Base-by-base conservation (phyloP, 768 basidiomycete genomes). In the Lentinula guzmanii region DNA sequence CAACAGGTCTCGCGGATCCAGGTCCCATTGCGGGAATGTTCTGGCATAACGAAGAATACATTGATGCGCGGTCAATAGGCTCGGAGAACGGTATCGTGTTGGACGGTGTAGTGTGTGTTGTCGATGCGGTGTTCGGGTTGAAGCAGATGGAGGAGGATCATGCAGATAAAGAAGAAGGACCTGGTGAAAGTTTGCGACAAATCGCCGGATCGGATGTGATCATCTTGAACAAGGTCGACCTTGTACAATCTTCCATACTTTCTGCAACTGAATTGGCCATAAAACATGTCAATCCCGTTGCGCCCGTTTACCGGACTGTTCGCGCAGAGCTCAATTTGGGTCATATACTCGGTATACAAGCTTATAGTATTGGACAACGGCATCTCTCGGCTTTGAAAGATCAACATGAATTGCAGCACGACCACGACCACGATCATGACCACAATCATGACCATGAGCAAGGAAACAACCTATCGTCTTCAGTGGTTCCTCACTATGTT, bases 1-100 rank as follows among this genome's bases (percentile, higher is more conserved):
- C 96, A 1, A 98, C 97, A 0, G 96, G 96, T 0, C 79, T 98
- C 7, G 96, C 96, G 9, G 96, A 98, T 76, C 96, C 96, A 61
- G 93, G 89, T n/a, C 90, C 91, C 2, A 93, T 93, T 58, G 91
- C 92, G 0, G 84, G 88, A 0, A 85, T 91, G 76, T 92, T 93
- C 70, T 93, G 91, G 91, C 83, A 85, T 37, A 93, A 93, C 65
- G 91, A 93, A 68, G 91, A 93, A 66, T 93, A 82, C 65, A 79
- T 48, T 6, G 55, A 56, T 43, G 41, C 55, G 4, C 55, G 43
- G 43, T 46, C 89, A 0, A 77, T 69, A 21, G 90, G 89, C 0
- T 77, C 89, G 0, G 86, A 86, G 2, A 80, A 75, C 43, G 86
- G 91, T 65, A 92, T 93, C 61, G 73, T 80, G 8, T 78, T 93